Base-by-base conservation (phyloP, 768 basidiomycete genomes). In the Podaxis sp. region DNA sequence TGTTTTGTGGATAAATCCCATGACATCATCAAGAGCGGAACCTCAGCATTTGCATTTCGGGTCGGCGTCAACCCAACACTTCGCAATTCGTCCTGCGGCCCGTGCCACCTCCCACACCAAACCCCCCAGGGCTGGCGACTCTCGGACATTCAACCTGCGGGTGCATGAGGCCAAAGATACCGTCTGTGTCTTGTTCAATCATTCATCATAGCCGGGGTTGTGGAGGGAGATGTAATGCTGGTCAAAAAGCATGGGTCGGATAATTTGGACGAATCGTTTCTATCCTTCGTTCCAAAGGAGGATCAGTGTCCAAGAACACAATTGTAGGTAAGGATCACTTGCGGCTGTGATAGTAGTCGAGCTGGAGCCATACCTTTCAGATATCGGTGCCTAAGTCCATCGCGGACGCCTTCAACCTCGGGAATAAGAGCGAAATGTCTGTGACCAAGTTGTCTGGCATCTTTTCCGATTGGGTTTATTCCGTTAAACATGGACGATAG, bases 321-420 rank as follows among this genome's bases (percentile, higher is more conserved):
- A 64, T 76, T 91, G 33, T 92, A 92, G 81, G 91, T 81, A 56
- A 58, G 71, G 65, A 17, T 9, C 39, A 1, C n/a, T 22, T 54
- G 49, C n/a, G 39, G 48, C 19, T 19, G 7, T 26, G 33, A 51
- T 26, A 11, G 2, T 44, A 51, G 52, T 15, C 33, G 38, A 44
- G 30, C 19, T 61, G 24, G 56, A 19, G 22, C 4, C 12, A 3
- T 4, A 12, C 22, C 13, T 26, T 12, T 19, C 68, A 93, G 88
- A 87, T 95, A 61, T 93, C 91, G 12, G 80, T 95, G 49, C 88
- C 89, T 2, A 83, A 85, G 67, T 82, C 86, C 40, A 81, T 90
- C 38, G 90, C 92, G 1, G 89, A 92, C 48, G 80, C 82, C 12
- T 92, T 92, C 68, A 79, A 81, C 8, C 70, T 92, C 66, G 83